Evolutionary conservation across 768 basidiomycete genomes (phyloP).

Genomic region (Solioccasus polychromus): DNA sequence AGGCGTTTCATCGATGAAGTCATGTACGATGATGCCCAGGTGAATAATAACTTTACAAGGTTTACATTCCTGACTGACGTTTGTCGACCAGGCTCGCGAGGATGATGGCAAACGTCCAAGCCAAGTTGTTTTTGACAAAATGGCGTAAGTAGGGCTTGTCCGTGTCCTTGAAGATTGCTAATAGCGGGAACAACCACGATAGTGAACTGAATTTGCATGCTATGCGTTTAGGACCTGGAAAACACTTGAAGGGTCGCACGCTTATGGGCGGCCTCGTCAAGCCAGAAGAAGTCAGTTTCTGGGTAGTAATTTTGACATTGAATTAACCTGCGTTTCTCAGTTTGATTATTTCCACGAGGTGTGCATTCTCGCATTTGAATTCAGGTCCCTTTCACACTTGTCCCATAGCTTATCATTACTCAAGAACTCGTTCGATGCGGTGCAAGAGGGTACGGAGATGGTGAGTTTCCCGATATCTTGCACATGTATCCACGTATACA

Average conservation of each 20-base stretch:
- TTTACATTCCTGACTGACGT: slow-evolving; percentile 15
- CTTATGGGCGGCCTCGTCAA: slow-evolving; percentile 73
- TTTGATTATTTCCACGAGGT: slow-evolving; percentile 73
- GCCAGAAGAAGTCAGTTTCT: slow-evolving; percentile 60
- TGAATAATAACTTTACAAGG: slow-evolving; percentile 2
- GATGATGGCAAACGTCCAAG: slow-evolving; percentile 88
- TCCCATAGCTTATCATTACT: slow-evolving; percentile 51
- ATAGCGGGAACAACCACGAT: background rate
- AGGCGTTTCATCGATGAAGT: slow-evolving; percentile 67
- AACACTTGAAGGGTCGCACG: slow-evolving; percentile 74
- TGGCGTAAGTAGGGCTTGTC: slow-evolving; percentile 53
- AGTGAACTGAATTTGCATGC: slow-evolving; percentile 76
- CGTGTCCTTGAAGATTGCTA: background rate
- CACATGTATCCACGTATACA: background rate
- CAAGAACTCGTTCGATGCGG: slow-evolving; percentile 59
- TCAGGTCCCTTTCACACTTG: background rate
- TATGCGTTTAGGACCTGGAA: slow-evolving; percentile 90
- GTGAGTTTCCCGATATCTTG: slow-evolving; percentile 22
- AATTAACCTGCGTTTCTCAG: slow-evolving; percentile 27
- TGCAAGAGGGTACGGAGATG: slow-evolving; percentile 67
- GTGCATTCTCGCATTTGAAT: slow-evolving; percentile 33
- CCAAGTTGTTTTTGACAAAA: slow-evolving; percentile 70
- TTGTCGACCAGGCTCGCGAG: slow-evolving; percentile 54
- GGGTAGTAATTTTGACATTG: background rate
- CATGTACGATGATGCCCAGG: slow-evolving; percentile 45